Conservation (phyloP, 2,329 filamentous ascomycete genomes). For the Emmonsia crescens region DNA sequence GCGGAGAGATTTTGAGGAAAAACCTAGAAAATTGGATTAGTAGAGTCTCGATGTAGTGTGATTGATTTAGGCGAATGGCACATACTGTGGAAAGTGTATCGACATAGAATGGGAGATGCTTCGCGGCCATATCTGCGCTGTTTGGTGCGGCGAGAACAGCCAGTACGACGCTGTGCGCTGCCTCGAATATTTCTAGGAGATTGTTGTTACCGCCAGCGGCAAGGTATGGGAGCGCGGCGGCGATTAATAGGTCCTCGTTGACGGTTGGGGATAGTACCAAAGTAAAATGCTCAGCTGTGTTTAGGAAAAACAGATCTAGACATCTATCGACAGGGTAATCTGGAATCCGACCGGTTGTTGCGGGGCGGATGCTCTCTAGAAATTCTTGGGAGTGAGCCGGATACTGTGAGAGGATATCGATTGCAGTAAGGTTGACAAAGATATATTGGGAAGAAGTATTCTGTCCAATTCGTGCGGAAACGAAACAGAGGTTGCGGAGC, state of each 20-base stretch:
- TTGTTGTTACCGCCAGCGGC: conserved; percentile 46
- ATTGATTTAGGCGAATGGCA: not conserved
- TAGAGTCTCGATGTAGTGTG: not conserved
- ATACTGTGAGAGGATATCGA: conserved; percentile 70
- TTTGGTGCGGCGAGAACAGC: conserved; percentile 71
- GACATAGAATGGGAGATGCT: conserved; percentile 72
- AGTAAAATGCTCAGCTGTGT: conserved; percentile 73
- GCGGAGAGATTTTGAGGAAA: conserved; percentile 71
- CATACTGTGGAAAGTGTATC: conserved; percentile 58
- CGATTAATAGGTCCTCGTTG: conserved; percentile 62
- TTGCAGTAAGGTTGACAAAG: conserved; percentile 70
- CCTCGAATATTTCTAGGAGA: conserved; percentile 67
- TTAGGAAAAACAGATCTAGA: conserved; percentile 81
- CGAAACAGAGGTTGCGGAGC: conserved; percentile 69
- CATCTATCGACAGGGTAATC: conserved; percentile 56
- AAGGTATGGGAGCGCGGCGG: conserved; percentile 65
- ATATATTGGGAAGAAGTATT: conserved; percentile 71
- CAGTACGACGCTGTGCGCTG: conserved; percentile 72
- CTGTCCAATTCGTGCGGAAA: conserved; percentile 63
- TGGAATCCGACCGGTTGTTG: conserved; percentile 46
- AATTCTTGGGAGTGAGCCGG: conserved; percentile 56
- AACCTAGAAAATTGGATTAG: conserved; percentile 32
- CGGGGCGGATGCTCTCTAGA: conserved; percentile 51
- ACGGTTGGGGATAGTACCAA: conserved; percentile 54
- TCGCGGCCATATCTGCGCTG: conserved; percentile 58